phyloP scores from a whole-genome alignment of 1,139 yeast species.

The Debaryomyces coudertii region DNA sequence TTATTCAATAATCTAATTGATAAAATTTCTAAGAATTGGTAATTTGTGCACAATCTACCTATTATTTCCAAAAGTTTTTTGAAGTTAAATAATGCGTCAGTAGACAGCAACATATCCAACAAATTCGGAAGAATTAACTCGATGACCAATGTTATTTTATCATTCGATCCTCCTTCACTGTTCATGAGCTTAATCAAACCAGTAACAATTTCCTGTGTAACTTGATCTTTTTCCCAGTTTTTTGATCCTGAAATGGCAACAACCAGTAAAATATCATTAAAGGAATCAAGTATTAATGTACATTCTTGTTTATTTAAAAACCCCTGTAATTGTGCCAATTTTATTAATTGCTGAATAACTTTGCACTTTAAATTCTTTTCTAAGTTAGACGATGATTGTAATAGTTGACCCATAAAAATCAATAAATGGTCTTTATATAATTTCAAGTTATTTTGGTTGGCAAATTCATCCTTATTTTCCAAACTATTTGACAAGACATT shows the following conservation, averaged over 20 bases:
- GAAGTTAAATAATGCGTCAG: conserved; percentile 25
- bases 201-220: conserved; percentile 42
- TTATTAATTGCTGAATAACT: conserved; percentile 65
- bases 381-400: conserved; percentile 64
- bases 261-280: conserved; percentile 57
- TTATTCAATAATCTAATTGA: conserved; percentile 54
- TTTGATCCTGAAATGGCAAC: conserved; percentile 44
- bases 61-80: conserved; percentile 46
- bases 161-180: conserved; percentile 15
- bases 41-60: conserved; percentile 47
- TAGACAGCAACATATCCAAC: conserved; percentile 42
- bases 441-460: conserved; percentile 19
- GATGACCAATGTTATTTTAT: conserved; percentile 43
- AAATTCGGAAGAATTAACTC: conserved; percentile 65
- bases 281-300: conserved; percentile 63
- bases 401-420: conserved; percentile 63
- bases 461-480: conserved; percentile 23
- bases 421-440: conserved; percentile 66
- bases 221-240: conserved; percentile 36
- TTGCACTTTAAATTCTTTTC: conserved; percentile 72
- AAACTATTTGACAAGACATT: conserved; percentile 24
- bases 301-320: conserved; percentile 59
- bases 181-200: conserved; percentile 57
- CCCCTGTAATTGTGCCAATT: conserved; percentile 48
- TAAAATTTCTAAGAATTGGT: conserved; percentile 52